These are phyloP conservation scores for Strobilomyces echinocephalus DNA, from an alignment of 768 basidiomycete species.

Conservation along the genomic window DNA sequence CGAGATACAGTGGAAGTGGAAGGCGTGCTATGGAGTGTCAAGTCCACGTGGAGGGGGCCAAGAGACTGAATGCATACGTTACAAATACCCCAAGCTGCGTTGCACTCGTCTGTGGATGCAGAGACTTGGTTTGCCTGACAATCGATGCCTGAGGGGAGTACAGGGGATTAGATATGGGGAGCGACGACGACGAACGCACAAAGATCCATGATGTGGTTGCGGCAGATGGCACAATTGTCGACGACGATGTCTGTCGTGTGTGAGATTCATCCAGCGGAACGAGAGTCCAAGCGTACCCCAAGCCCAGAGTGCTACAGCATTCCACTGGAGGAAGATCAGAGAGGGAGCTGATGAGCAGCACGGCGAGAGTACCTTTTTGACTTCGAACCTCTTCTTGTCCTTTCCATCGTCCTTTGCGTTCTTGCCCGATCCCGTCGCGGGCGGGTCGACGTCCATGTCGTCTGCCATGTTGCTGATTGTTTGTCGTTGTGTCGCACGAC, in stretches of 20 bases:
- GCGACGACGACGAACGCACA: conserved; percentile 50
- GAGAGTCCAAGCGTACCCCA: conserved; percentile 63
- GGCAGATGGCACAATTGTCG: conserved; percentile 99
- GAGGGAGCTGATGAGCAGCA: background rate
- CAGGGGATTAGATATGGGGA: conserved; percentile 2
- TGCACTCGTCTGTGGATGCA: conserved; percentile 93
- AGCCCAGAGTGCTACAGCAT: conserved; percentile 96
- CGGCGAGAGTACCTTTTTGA: conserved; percentile 79
- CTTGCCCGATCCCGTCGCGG: conserved; percentile 35
- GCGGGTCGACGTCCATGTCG: conserved; percentile 67
- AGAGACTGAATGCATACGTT: conserved; percentile 51
- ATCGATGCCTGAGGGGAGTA: conserved; percentile 74
- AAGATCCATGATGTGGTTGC: conserved; percentile 99
- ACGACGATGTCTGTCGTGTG: conserved; percentile 81
- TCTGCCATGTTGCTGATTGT: conserved; percentile 39
- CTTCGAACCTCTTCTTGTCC: conserved; percentile 88
- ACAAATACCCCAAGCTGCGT: conserved; percentile 98
- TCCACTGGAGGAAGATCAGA: conserved; percentile 64
- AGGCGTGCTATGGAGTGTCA: conserved; percentile 69
- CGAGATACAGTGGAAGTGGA: conserved; percentile 99
- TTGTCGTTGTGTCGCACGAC: background rate
- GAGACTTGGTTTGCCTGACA: conserved; percentile 99
- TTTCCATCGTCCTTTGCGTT: conserved; percentile 54
- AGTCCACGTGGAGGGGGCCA: background rate
- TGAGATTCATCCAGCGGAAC: conserved; percentile 8